Conservation (phyloP, 2,329 filamentous ascomycete species). For the Talaromyces sp. region DNA sequence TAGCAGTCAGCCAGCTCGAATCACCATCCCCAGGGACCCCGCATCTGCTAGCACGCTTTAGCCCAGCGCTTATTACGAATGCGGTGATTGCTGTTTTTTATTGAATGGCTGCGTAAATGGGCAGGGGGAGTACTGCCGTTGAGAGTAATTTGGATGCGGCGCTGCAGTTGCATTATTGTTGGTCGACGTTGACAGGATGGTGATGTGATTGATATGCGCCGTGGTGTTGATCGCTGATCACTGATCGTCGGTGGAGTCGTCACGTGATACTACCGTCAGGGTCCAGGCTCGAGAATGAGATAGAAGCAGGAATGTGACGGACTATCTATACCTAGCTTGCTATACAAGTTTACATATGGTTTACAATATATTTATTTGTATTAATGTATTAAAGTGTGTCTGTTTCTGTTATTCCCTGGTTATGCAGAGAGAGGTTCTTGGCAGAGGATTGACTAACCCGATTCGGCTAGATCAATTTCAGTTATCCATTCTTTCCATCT, state of each 20-base stretch:
- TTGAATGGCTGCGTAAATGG: not conserved
- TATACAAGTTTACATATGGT: not conserved
- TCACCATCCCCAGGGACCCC: not conserved
- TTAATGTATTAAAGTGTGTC: not conserved
- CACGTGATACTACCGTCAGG: not conserved
- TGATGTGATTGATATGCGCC: not conserved
- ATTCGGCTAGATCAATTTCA: not conserved
- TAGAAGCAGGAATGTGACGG: too few species aligned
- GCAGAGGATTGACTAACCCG: not conserved
- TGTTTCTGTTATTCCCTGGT: not conserved
- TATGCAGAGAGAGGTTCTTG: not conserved
- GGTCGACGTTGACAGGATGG: not conserved
- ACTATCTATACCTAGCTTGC: too few species aligned
- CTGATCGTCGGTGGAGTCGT: not conserved
- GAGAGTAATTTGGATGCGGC: not conserved
- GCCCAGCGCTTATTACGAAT: not conserved
- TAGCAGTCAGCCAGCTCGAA: not conserved
- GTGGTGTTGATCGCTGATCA: not conserved
- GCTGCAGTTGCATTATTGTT: not conserved
- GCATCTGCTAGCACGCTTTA: not conserved
- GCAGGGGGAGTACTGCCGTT: not conserved
- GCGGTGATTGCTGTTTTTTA: not conserved
- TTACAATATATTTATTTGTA: not conserved
- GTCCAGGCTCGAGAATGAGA: too few species aligned
- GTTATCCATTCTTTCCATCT: not conserved